phyloP scores from a whole-genome alignment of 2,329 filamentous ascomycete species.

The Claviceps pusilla region DNA sequence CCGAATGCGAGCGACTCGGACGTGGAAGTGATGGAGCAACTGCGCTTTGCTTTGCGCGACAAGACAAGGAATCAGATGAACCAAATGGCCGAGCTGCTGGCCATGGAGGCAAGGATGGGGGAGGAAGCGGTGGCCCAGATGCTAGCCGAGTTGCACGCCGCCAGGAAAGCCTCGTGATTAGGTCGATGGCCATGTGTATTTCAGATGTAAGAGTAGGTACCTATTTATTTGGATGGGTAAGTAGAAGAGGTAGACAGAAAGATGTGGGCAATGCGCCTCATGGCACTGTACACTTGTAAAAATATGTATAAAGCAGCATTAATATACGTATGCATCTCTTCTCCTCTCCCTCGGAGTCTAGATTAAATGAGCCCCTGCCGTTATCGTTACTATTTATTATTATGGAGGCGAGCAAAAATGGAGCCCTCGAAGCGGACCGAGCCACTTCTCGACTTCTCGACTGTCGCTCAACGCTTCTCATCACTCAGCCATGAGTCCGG shows the following conservation, averaged over 20 bases:
- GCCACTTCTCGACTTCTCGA: background rate
- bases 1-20: constrained; percentile 13
- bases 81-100: constrained; percentile 14
- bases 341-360: background rate
- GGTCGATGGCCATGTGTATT: background rate
- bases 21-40: constrained; percentile 9
- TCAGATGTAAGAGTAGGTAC: background rate
- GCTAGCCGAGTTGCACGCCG: constrained; percentile 9
- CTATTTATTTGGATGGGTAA: background rate
- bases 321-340: background rate
- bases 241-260: background rate
- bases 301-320: too few relatives aligned
- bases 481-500: background rate
- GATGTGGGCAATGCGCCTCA: background rate
- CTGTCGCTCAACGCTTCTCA: background rate
- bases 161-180: background rate
- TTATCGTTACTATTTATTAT: background rate
- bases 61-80: constrained; percentile 15
- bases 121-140: constrained; percentile 11
- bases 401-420: background rate
- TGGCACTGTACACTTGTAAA: too few relatives aligned
- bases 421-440: background rate
- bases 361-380: too few relatives aligned
- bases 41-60: constrained; percentile 6
- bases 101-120: constrained; percentile 16